Base-by-base conservation (phyloP, 164 flowering plant genomes). In the Vitis rotundifolia region DNA sequence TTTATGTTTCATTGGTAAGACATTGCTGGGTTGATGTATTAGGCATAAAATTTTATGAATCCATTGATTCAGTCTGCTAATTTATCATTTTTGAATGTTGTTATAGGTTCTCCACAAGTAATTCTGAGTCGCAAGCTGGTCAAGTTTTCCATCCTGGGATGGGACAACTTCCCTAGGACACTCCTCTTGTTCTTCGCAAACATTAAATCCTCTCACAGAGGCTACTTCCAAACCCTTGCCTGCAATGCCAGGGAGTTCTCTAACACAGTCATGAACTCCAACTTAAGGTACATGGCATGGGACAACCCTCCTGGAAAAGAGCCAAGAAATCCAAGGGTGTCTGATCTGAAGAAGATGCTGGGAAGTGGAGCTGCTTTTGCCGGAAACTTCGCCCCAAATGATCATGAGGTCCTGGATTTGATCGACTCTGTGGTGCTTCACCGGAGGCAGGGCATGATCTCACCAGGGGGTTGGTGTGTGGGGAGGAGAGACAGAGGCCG, bases 121-220 rank as follows among this genome's bases (percentile, higher is more conserved):
- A 80, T 81, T 37, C 80, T 84, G 10, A 80, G 82, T 64, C 77
- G 86, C 73, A 53, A 22, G 15, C 84, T 87, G 59, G 71, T 81
- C 71, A 88, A 84, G 55, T 80, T 75, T 69, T 85, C 84, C 56
- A 72, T 83, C 48, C 65, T 71, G 10, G 86, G 84, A 56, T 85
- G 84, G 88, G 90, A 87, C 51, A 87, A 87, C 65, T 70, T 85
- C 44, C 87, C 90, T 10, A 73, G 88, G 31, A 85, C 74, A 19
- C 78, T 87, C 5, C 84, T 83, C 9, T 79, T 87, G 87, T 85
- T 80, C 76, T 80, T 81, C 49, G 76, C 71, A 74, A 87, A 87
- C 69, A 74, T 73, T 9, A 77, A 62, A 13, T 61, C 56, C 68
- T 82, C 87, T 47, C 77, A 75, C 7, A 81, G 82, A 75, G 69